These are phyloP conservation scores for Camellia oleifera DNA, from an alignment of 179 eudicot species.

Conservation along the genomic window DNA sequence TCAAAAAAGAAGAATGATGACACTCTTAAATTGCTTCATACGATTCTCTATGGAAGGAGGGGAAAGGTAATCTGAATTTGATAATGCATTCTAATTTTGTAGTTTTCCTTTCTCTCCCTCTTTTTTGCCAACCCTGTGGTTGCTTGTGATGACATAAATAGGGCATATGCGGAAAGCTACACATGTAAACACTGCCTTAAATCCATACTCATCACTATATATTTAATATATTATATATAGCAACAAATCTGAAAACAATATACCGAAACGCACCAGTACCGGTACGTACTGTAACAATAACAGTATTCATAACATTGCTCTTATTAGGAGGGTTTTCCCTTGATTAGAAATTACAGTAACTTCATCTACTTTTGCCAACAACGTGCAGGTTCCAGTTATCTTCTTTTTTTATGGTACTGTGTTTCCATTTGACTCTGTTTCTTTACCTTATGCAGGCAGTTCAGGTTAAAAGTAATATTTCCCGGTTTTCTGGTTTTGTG, in stretches of 20 bases:
- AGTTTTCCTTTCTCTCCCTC: not conserved
- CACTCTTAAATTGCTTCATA: conserved; percentile 67
- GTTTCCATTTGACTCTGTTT: not conserved
- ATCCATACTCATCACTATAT: not conserved
- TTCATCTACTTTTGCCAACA: not conserved
- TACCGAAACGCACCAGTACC: too few relatives aligned
- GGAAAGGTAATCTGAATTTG: conserved; percentile 61
- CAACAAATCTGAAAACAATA: too few relatives aligned
- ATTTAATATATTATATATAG: too few relatives aligned
- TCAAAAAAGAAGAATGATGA: conserved; percentile 76
- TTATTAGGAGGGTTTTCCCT: not conserved
- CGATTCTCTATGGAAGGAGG: conserved; percentile 72
- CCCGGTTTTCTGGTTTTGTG: conserved; percentile 91
- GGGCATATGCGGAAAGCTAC: not conserved
- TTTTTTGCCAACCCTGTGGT: not conserved
- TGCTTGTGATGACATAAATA: not conserved
- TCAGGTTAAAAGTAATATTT: conserved; percentile 62
- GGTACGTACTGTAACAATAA: too few relatives aligned
- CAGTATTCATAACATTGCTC: too few relatives aligned
- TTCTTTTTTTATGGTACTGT: not conserved
- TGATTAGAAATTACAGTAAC: not conserved
- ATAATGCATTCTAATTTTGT: not conserved
- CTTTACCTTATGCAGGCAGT: conserved; percentile 51
- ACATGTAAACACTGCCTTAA: not conserved
- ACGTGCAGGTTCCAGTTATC: not conserved